Evolutionary conservation across 140 eudicot genomes (phyloP).

Genomic region (Senecio squalidus): DNA sequence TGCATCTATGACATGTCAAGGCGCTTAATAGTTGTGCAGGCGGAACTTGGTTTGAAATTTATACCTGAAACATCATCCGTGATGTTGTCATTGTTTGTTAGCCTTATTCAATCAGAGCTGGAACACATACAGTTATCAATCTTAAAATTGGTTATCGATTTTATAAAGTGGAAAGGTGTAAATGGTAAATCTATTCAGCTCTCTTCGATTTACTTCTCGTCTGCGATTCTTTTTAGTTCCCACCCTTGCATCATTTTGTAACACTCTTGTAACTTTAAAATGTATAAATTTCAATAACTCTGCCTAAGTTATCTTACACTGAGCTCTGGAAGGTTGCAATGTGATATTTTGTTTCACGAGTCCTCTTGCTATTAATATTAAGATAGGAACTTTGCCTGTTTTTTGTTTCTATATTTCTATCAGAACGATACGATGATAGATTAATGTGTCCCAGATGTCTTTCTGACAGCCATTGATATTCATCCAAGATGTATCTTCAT

Average conservation of each 20-base stretch:
- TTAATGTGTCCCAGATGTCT: background rate
- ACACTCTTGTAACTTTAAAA: background rate
- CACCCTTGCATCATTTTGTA: slow-evolving; percentile 3
- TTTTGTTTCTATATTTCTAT: background rate
- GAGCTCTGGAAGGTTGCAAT: slow-evolving; percentile 6
- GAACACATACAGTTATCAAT: slow-evolving; percentile 71
- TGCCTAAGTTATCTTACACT: background rate
- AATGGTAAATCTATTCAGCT: slow-evolving; percentile 45
- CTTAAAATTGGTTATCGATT: slow-evolving; percentile 44
- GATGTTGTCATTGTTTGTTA: slow-evolving; percentile 52
- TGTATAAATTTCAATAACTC: background rate
- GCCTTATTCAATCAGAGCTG: slow-evolving; percentile 62
- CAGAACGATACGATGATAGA: background rate
- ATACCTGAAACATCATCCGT: slow-evolving; percentile 51
- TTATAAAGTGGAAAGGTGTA: slow-evolving; percentile 70
- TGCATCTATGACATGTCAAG: slow-evolving; percentile 43
- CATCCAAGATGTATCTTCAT: background rate
- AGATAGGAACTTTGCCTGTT: slow-evolving; percentile 5
- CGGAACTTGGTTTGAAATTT: slow-evolving; percentile 71
- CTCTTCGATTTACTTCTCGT: background rate
- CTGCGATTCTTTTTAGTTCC: background rate
- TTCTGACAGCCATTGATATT: background rate
- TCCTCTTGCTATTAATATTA: background rate
- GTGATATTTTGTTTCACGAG: background rate
- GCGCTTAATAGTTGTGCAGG: slow-evolving; percentile 51